These are phyloP conservation scores for Hypomontagnella monticulosa DNA, from an alignment of 495 filamentous ascomycete species.

Conservation along the genomic window DNA sequence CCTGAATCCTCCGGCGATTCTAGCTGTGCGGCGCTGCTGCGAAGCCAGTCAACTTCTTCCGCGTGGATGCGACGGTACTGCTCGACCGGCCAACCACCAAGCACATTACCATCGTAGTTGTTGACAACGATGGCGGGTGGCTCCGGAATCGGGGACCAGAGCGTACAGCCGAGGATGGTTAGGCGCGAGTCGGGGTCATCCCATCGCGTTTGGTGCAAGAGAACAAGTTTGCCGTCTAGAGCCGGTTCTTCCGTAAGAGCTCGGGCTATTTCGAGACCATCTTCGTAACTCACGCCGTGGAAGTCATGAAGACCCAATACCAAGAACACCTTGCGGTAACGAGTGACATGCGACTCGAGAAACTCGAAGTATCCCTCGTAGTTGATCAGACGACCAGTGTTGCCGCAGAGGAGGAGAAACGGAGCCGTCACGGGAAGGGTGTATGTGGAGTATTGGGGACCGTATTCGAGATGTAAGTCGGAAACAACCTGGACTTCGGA, in stretches of 20 bases:
- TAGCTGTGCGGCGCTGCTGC: conserved; percentile 46
- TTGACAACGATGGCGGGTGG: too few relatives aligned
- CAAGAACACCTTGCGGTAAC: conserved; percentile 60
- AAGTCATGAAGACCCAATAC: conserved; percentile 70
- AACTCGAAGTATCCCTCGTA: conserved; percentile 63
- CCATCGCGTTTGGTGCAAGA: conserved; percentile 57
- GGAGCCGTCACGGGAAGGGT: conserved; percentile 57
- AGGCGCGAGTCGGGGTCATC: conserved; percentile 48
- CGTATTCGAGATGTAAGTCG: conserved; percentile 68
- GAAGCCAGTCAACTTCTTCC: conserved; percentile 59
- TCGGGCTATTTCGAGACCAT: conserved; percentile 54
- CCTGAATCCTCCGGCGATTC: conserved; percentile 11
- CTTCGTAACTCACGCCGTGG: conserved; percentile 53
- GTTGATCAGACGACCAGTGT: conserved; percentile 65
- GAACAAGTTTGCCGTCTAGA: conserved; percentile 54
- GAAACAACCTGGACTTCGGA: conserved; percentile 74
- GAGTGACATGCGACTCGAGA: conserved; percentile 55
- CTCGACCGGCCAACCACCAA: conserved; percentile 59
- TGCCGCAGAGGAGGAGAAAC: conserved; percentile 66
- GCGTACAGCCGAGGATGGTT: conserved; percentile 65
- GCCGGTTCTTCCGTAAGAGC: conserved; percentile 56
- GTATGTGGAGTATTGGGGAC: conserved; percentile 60
- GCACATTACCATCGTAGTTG: too few relatives aligned
- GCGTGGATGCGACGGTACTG: conserved; percentile 58
- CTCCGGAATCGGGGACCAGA: conserved; percentile 62